phyloP scores from a whole-genome alignment of 139 green algal genomes.

The Micractinium sp. region DNA sequence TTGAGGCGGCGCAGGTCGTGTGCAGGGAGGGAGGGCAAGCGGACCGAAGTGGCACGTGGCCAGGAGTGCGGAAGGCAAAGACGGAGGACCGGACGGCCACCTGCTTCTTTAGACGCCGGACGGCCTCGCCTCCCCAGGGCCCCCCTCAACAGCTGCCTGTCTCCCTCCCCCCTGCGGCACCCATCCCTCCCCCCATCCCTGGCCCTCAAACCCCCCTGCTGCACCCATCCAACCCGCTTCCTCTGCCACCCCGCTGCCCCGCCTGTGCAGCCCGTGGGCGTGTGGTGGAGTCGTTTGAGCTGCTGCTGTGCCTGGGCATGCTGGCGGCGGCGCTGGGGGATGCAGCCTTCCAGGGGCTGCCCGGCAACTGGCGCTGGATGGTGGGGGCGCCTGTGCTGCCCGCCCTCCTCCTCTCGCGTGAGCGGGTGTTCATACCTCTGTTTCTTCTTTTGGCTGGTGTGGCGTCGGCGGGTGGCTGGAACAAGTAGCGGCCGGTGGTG shows the following conservation, averaged over 20 bases:
- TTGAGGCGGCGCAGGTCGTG: too few relatives aligned
- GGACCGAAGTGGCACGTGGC: neutral
- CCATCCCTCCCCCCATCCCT: neutral
- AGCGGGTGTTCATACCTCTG: neutral
- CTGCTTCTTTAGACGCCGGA: too few relatives aligned
- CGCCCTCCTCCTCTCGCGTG: slow-evolving; percentile 46
- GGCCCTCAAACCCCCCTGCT: neutral
- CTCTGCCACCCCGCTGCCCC: neutral
- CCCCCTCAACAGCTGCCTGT: too few relatives aligned
- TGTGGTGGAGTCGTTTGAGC: slow-evolving; percentile 75
- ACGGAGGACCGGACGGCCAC: too few relatives aligned
- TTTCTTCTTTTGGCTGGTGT: neutral
- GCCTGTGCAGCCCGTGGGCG: slow-evolving; percentile 45
- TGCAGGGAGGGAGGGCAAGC: too few relatives aligned
- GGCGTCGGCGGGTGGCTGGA: too few relatives aligned
- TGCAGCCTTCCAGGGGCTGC: slow-evolving; percentile 55
- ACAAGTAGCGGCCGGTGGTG: neutral
- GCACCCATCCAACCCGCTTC: neutral
- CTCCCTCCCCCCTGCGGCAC: neutral
- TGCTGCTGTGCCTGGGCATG: slow-evolving; percentile 85
- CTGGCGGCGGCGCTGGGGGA: slow-evolving; percentile 69
- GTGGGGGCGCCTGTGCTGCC: slow-evolving; percentile 68
- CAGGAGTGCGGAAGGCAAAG: too few relatives aligned
- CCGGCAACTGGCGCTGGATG: slow-evolving; percentile 73
- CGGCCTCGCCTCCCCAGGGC: too few relatives aligned